Evolutionary conservation across 169 alveolate genomes (phyloP), one percentile per base, ranked within the genome.

Genomic region (Eimeria necatrix): DNA sequence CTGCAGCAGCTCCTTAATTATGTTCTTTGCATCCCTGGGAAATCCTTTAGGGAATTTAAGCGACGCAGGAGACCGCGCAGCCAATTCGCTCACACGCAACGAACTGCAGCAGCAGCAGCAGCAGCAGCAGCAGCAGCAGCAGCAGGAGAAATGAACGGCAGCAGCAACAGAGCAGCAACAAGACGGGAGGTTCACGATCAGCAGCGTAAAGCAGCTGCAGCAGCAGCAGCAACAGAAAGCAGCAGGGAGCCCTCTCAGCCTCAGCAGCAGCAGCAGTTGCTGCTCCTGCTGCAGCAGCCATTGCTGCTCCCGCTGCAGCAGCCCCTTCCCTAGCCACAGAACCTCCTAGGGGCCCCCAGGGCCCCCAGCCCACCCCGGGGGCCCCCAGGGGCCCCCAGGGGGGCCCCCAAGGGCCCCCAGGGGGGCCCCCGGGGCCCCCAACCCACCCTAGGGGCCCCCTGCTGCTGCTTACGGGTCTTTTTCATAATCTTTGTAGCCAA

Each of bases 1-100:
- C 60, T 56, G 92, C 7, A 84, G 92, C 26, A 84, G 93, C 24
- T 22, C 49, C 22, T 26, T 24, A 49, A 86, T 86, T 26, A 86
- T 12, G 83, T 64, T 83, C 68, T 86, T 86, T n/a, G 93, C 93
- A 61, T 86, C 84, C 26, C 41, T 83, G 20, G 93, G 93, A 8
- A 86, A 56, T n/a, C 49, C 81, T 16, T 53, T 52, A 3, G 93
- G 93, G 22, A 61, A 86, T 51, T 10, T 3, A 32, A 86, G 51
- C 1, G 78, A n/a, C 60, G 56, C 61, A 52, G 91, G 91, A 76
- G 73, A 26, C 2, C 78, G 48, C 51, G 20, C 26, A 49, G 81
- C 84, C 51, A 86, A 48, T 22, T 86, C 93, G 24, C 51, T 14
- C 0, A 86, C 46, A 1, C 81, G 61, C 48, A 26, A 20, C 20